phyloP scores from a whole-genome alignment of 768 basidiomycete species.

The Scleroderma citrinum region DNA sequence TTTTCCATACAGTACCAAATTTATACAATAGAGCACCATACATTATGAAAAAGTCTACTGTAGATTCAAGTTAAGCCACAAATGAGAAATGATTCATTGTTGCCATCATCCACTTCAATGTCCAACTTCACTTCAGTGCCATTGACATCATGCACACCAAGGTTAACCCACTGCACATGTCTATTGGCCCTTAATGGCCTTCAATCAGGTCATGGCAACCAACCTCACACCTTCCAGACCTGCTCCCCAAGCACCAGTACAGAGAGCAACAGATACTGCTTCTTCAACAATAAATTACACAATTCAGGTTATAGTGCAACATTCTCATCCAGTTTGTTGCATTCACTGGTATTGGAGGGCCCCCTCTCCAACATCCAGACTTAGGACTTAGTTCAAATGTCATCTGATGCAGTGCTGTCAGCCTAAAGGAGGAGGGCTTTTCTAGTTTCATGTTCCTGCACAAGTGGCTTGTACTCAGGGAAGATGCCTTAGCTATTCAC shows the following conservation, averaged over 20 bases:
- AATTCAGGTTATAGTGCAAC: slow-evolving; percentile 55
- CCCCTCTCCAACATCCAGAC: slow-evolving; percentile 53
- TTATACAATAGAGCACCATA: too few relatives aligned
- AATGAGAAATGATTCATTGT: too few relatives aligned
- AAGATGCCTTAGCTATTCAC: slow-evolving; percentile 74
- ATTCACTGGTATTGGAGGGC: slow-evolving; percentile 75
- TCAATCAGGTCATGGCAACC: slow-evolving; percentile 43
- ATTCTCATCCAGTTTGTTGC: slow-evolving; percentile 55
- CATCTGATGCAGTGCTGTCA: slow-evolving; percentile 67
- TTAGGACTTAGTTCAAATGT: slow-evolving; percentile 35
- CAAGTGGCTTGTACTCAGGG: slow-evolving; percentile 85
- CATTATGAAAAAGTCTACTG: too few relatives aligned
- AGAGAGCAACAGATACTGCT: slow-evolving; percentile 38
- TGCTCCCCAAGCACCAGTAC: slow-evolving; percentile 63
- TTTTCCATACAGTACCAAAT: too few relatives aligned
- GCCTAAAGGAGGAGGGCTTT: slow-evolving; percentile 91
- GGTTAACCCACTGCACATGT: too few relatives aligned
- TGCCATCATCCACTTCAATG: too few relatives aligned
- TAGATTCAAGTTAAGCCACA: too few relatives aligned
- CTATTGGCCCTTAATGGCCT: too few relatives aligned
- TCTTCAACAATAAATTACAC: slow-evolving; percentile 38
- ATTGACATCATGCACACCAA: too few relatives aligned
- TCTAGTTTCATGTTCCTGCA: slow-evolving; percentile 88
- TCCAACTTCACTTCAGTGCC: too few relatives aligned
- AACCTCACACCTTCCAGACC: slow-evolving; percentile 75